Conservation (phyloP, 495 filamentous ascomycete species). For the Xylaria intraflava region DNA sequence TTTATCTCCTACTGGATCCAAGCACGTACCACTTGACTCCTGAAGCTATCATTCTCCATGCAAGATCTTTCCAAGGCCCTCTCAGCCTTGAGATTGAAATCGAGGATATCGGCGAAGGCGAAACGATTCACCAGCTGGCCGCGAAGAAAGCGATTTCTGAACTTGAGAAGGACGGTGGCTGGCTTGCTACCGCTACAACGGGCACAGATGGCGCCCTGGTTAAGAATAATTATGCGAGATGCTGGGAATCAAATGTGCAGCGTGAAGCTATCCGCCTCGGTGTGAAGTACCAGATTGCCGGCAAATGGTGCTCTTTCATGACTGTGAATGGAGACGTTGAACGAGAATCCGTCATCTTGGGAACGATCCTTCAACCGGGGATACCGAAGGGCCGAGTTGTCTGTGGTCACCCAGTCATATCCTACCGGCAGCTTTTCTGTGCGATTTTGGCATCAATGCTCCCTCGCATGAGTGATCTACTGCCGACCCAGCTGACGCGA, state of each 20-base stretch:
- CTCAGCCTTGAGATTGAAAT: slow-evolving; percentile 49
- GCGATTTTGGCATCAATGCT: too few species aligned
- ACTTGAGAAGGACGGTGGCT: slow-evolving; percentile 62
- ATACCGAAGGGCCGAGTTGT: background rate
- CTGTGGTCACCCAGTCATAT: background rate
- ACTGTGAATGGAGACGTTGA: slow-evolving; percentile 47
- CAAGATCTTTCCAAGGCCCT: slow-evolving; percentile 47
- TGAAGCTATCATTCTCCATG: slow-evolving; percentile 51
- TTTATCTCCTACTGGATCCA: slow-evolving; percentile 57
- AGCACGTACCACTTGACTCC: slow-evolving; percentile 39
- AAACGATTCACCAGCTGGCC: slow-evolving; percentile 64
- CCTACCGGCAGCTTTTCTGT: too few species aligned
- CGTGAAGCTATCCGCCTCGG: slow-evolving; percentile 59
- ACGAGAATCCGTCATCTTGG: background rate
- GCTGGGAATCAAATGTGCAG: slow-evolving; percentile 49
- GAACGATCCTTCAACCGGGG: background rate
- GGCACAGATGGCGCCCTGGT: slow-evolving; percentile 34
- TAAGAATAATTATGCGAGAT: slow-evolving; percentile 40
- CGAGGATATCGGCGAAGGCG: slow-evolving; percentile 33
- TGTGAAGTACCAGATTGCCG: slow-evolving; percentile 55
- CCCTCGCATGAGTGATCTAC: too few species aligned
- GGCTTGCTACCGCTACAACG: slow-evolving; percentile 50
- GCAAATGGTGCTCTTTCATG: slow-evolving; percentile 66
- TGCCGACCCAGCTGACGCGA: too few species aligned
- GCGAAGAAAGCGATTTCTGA: slow-evolving; percentile 61